Base-by-base conservation (phyloP, 306 rosid genomes). In the Vicia sativa region DNA sequence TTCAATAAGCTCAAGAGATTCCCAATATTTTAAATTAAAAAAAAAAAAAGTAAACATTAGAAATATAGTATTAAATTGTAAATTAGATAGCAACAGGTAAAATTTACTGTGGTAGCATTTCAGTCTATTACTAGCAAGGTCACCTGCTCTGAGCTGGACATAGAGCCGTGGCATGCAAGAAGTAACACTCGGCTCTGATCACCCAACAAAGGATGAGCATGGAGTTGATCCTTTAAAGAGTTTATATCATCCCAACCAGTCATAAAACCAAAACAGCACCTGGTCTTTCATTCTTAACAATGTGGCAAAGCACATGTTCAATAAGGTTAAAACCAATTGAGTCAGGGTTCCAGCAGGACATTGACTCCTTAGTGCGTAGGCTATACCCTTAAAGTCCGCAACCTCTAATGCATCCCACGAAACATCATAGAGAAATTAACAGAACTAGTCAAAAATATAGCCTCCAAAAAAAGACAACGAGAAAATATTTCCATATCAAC, bases 181-280 rank as follows among this genome's bases (percentile, higher is more conserved):
- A 95, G 80, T 81, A 87, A 76, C 26, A 95, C 95, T 61, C 10
- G 74, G 71, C 76, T 80, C 15, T 82, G 80, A 79, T 95, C 95
- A 1, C 99, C 97, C 77, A 95, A 81, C 23, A 87, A 65, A 68
- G 91, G 95, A 80, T 95, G 96, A 65, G 86, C 84, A 69, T 74
- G 96, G 64, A 95, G 89, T 72, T 88, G 81, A 62, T 88, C 97
- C 81, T 87, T 95, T 58, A 95, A 78, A 74, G 92, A 83, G 68
- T 72, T 88, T 74, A 95, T 90, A 77, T 90, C 99, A 88, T 95
- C 99, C 96, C 97, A 95, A 67, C 97, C 99, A 73, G 99, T 95
- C 99, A 95, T 85, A 78, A 95, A 78, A 90, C 89, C 72, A 95
- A 86, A 83, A 90, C 57, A 38, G 97, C 97, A 45, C 99, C 97